Evolutionary conservation across 2,329 filamentous ascomycete species (phyloP).

Genomic region (Paradendryphiella salina): DNA sequence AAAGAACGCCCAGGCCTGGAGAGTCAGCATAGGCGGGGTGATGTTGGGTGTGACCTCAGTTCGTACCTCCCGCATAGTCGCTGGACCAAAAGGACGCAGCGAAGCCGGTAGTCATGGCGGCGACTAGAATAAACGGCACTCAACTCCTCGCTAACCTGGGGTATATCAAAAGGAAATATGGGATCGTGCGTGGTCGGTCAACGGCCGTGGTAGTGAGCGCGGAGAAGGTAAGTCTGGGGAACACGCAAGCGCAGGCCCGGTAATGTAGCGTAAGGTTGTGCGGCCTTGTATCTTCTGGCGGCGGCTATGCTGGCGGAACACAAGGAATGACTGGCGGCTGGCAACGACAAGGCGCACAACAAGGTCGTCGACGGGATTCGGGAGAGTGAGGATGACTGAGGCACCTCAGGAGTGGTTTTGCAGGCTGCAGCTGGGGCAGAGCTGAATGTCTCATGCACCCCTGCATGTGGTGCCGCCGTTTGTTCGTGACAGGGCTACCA

Average conservation of each 20-base stretch:
- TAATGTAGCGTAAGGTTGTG: constrained; percentile 14
- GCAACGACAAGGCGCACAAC: constrained; percentile 10
- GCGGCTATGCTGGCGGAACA: constrained; percentile 12
- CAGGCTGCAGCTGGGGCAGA: constrained; percentile 13
- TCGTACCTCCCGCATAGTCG: constrained; percentile 90
- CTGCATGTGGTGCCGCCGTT: constrained; percentile 7
- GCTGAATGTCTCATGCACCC: constrained; percentile 15
- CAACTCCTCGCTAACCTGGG: constrained; percentile 20
- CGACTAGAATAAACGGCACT: constrained; percentile 16
- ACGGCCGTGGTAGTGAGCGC: constrained; percentile 31
- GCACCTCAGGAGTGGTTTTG: constrained; percentile 13
- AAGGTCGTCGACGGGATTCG: constrained; percentile 4
- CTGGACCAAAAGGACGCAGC: constrained; percentile 96
- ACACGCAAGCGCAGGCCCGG: constrained; percentile 25
- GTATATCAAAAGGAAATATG: constrained; percentile 11
- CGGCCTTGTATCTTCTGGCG: constrained; percentile 9
- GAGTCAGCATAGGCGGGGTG: constrained; percentile 28
- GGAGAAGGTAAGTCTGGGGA: constrained; percentile 34
- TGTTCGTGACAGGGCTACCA: constrained; percentile 10
- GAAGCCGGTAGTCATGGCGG: constrained; percentile 61
- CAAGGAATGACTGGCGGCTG: constrained; percentile 9
- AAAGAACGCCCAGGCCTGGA: constrained; percentile 83
- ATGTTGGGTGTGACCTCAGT: constrained; percentile 47
- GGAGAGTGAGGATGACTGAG: not conserved
- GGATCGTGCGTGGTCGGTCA: constrained; percentile 12